Evolutionary conservation across 345 rosid genomes (phyloP).

Genomic region (Moringa oleifera): DNA sequence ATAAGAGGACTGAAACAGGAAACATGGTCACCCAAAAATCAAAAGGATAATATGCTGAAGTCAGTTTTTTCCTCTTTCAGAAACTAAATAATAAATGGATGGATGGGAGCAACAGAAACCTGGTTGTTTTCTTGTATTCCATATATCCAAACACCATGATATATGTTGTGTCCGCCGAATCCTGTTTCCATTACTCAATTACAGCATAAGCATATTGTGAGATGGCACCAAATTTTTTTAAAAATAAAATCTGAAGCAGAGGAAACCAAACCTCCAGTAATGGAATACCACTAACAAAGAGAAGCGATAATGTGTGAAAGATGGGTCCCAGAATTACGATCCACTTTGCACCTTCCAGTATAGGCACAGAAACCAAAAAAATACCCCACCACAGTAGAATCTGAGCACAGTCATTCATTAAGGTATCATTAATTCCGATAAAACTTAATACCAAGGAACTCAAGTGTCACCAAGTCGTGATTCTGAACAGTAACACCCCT

Average conservation of each 20-base stretch:
- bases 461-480: too few species aligned
- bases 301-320: conserved; percentile 77
- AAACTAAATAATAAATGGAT: not conserved
- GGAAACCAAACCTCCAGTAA: conserved; percentile 71
- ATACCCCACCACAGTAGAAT: conserved; percentile 92
- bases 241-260: not conserved
- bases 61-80: conserved; percentile 6
- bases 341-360: conserved; percentile 74
- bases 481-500: too few species aligned
- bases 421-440: not conserved
- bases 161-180: conserved; percentile 74
- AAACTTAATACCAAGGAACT: too few species aligned
- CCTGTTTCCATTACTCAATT: conserved; percentile 33
- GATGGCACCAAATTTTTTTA: not conserved
- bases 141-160: conserved; percentile 61
- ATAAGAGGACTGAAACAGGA: conserved; percentile 70
- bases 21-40: not conserved
- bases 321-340: conserved; percentile 78
- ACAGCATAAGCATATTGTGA: conserved; percentile 2
- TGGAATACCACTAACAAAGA: conserved; percentile 85
- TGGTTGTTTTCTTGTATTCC: conserved; percentile 66
- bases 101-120: conserved; percentile 35
- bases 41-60: not conserved
- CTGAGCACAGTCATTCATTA: conserved; percentile 31
- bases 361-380: conserved; percentile 66